A percentile compares a stretch with the other conserved stretches of the same genome.
phyloP scores from a whole-genome alignment of 441 rosid genomes.

The Euphorbia corollata region DNA sequence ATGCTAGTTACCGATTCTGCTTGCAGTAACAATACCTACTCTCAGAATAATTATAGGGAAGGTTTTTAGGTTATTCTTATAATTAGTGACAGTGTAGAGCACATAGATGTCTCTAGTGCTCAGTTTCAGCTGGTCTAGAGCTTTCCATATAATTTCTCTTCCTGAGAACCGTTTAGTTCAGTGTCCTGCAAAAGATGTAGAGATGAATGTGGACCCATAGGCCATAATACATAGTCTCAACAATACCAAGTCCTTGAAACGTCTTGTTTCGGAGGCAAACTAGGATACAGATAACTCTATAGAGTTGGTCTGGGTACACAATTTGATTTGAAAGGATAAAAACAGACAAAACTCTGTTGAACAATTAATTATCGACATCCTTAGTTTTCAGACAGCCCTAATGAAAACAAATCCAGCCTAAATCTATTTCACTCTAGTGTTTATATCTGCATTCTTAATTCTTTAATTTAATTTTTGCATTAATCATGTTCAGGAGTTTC shows the following conservation, averaged over 20 bases:
- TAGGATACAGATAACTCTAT: not conserved
- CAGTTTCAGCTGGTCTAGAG: not conserved
- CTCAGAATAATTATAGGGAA: not conserved
- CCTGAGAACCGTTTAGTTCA: not conserved
- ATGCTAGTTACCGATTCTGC: not conserved
- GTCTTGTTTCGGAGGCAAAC: not conserved
- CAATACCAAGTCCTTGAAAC: not conserved
- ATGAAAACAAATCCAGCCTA: not conserved
- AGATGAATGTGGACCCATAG: not conserved
- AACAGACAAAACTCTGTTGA: not conserved
- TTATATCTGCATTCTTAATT: not conserved
- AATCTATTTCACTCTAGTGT: not conserved
- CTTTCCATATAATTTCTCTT: not conserved
- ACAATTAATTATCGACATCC: not conserved
- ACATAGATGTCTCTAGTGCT: not conserved
- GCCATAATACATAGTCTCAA: not conserved
- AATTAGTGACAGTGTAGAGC: not conserved
- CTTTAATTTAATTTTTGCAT: not conserved
- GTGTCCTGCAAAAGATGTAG: not conserved
- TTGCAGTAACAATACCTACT: not conserved
- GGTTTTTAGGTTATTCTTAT: not conserved
- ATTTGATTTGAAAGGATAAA: not conserved
- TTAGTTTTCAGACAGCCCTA: not conserved
- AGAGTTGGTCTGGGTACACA: not conserved
- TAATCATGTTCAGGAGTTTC: too few relatives aligned